Base-by-base conservation (phyloP, 2,329 filamentous ascomycete species). In the Venturia nashicola region DNA sequence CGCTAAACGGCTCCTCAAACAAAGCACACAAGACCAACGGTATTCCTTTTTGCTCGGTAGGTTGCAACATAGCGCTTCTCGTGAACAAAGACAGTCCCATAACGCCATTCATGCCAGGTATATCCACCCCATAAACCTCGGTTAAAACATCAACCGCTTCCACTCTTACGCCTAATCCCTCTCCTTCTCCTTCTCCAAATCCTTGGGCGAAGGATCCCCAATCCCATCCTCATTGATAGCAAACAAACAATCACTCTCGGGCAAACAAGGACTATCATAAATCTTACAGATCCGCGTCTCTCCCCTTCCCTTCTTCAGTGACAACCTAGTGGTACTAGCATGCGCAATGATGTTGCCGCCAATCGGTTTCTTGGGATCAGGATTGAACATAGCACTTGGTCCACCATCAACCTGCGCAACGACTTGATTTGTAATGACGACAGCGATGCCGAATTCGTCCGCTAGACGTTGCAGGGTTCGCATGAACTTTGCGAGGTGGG, bases 221-320 rank as follows among this genome's bases (percentile, higher is more conserved):
- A 99, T 99, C 54, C 94, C 94, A 73, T 97, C 91, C 76, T 97
- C 95, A 65, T 90, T 91, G 74, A 99, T 99, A 59, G 94, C 93
- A 77, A 99, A 99, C 69, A 97, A 77, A 72, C 91, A 96, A 75
- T 99, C 95, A 70, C 91, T 95, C 78, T 99, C 94, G 0, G 94
- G 94, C 68, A 99, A 79, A 76, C 94, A 99, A 1, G 94, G 94
- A 70, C 92, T 97, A 77, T 99, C 95, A 73, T 99, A 99, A 67
- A 99, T 99, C 81, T 97, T 99, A 79, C 94, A 96, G 69, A 99
- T 90, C 79, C 94, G 85, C 27, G 94, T 99, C 80, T 99, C 94
- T 39, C 84, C 94, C 64, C 94, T 83, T 1, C 94, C 95, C 76
- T 99, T 99, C 80, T 96, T 97, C 73, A 99, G 76, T 71, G 91